A percentile compares a stretch with the other conserved stretches of the same genome.
Evolutionary conservation across 371 early-diverging fungal species (phyloP).

Genomic region (Apophysomyces ossiformis): DNA sequence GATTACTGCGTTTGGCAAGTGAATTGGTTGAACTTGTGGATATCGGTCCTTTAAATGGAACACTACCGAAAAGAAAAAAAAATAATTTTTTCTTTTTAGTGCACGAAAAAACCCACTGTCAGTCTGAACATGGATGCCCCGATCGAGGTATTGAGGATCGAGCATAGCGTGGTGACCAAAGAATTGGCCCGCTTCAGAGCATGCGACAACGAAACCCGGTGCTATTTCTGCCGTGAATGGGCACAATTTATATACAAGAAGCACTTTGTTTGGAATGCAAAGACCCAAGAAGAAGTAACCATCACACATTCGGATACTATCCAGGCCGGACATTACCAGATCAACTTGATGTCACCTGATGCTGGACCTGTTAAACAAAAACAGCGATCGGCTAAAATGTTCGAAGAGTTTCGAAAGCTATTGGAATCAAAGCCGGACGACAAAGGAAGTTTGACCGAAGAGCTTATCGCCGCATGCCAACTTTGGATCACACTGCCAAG

Average conservation of each 20-base stretch:
- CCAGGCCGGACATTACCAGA: constrained; percentile 36
- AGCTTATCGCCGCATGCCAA: constrained; percentile 39
- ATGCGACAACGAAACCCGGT: constrained; percentile 73
- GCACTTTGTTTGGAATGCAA: constrained; percentile 58
- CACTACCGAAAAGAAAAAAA: constrained; percentile 9
- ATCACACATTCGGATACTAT: constrained; percentile 26
- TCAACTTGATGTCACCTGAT: constrained; percentile 24
- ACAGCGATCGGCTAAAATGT: constrained; percentile 34
- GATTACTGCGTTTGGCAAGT: too few species aligned
- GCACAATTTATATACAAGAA: constrained; percentile 80
- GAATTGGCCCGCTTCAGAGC: constrained; percentile 76
- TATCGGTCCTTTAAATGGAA: constrained; percentile 6
- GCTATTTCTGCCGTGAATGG: constrained; percentile 87
- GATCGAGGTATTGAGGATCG: constrained; percentile 47
- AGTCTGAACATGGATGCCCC: constrained; percentile 39
- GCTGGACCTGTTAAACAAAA: constrained; percentile 17
- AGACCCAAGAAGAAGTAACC: constrained; percentile 50
- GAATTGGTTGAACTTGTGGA: not conserved
- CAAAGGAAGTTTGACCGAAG: constrained; percentile 23
- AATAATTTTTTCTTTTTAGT: constrained; percentile 19
- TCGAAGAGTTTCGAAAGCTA: constrained; percentile 34
- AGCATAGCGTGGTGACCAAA: constrained; percentile 64
- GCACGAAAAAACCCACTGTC: constrained; percentile 13
- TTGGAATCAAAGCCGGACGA: constrained; percentile 19
- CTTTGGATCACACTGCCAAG: constrained; percentile 48